phyloP scores from a whole-genome alignment of 345 rosid genomes.

The Aegle marmelos region DNA sequence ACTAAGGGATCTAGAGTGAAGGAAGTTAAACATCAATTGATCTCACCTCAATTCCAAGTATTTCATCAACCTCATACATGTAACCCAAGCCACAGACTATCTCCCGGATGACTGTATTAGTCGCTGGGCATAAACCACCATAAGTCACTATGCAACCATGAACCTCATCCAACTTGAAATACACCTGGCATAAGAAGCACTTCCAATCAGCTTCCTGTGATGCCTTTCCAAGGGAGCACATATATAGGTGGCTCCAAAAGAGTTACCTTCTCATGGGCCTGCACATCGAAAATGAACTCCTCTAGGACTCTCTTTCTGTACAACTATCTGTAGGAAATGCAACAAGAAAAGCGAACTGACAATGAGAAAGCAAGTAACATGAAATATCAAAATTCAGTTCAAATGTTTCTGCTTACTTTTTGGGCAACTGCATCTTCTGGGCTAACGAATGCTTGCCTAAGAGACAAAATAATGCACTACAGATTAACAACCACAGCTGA shows the following conservation, averaged over 20 bases:
- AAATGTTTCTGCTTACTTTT: slow-evolving; percentile 37
- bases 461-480: neutral
- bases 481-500: neutral
- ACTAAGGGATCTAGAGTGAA: neutral
- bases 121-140: slow-evolving; percentile 91
- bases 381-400: neutral
- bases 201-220: neutral
- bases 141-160: slow-evolving; percentile 92
- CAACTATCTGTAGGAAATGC: slow-evolving; percentile 55
- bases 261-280: slow-evolving; percentile 74
- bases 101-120: slow-evolving; percentile 87
- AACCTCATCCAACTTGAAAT: slow-evolving; percentile 78
- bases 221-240: neutral
- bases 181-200: slow-evolving; percentile 46
- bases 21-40: neutral
- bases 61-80: slow-evolving; percentile 76
- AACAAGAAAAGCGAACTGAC: neutral
- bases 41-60: slow-evolving; percentile 74
- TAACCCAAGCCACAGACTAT: slow-evolving; percentile 80
- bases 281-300: slow-evolving; percentile 92
- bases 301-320: slow-evolving; percentile 66
- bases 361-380: neutral
- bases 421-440: slow-evolving; percentile 76
- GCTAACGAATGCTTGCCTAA: slow-evolving; percentile 71
- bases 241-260: neutral